Base-by-base conservation (phyloP, 768 basidiomycete genomes). In the Paxillus involutus region DNA sequence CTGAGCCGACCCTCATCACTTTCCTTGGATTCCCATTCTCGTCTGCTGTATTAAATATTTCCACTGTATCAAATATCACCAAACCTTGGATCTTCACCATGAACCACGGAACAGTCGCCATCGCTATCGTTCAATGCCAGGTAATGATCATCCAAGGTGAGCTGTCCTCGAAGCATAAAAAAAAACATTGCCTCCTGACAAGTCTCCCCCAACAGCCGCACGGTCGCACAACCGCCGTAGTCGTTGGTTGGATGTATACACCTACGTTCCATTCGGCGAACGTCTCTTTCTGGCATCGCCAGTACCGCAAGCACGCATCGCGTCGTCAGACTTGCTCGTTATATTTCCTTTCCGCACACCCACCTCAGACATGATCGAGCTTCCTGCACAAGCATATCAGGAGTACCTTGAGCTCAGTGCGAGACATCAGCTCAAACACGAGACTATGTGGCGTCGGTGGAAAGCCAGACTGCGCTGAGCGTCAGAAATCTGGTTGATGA, bases 121-220 rank as follows among this genome's bases (percentile, higher is more conserved):
- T 89, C 52, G 88, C 88, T 19, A 63, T 88, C 53, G 84, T 89
- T 44, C 82, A 84, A 59, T 82, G 80, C 61, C 81, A 84, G 64
- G 82, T 89, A 33, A 81, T 80, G 76, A 66, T 89, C 56, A 82
- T 88, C 24, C 83, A 85, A 81, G 81, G 88, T 85, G 60, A 52
- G 68, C 35, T 35, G 12, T 19, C 21, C 10, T 16, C 51, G 11
- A 35, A 37, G 39, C 6, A 46, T 47, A 52, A 11, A 35, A 10
- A n/a, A 26, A n/a, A 40, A 1, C 46, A 39, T 40, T 12, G 13
- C 49, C 45, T 44, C 40, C 55, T 59, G 58, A 56, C 46, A 29
- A 19, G 24, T 24, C 52, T 30, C 45, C 37, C 43, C 21, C 30
- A 42, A 24, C 60, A 89, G 88, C 82, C 44, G 73, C 78, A 16